Base-by-base conservation (phyloP, 2,329 filamentous ascomycete genomes). In the Arthrinium phaeospermum region DNA sequence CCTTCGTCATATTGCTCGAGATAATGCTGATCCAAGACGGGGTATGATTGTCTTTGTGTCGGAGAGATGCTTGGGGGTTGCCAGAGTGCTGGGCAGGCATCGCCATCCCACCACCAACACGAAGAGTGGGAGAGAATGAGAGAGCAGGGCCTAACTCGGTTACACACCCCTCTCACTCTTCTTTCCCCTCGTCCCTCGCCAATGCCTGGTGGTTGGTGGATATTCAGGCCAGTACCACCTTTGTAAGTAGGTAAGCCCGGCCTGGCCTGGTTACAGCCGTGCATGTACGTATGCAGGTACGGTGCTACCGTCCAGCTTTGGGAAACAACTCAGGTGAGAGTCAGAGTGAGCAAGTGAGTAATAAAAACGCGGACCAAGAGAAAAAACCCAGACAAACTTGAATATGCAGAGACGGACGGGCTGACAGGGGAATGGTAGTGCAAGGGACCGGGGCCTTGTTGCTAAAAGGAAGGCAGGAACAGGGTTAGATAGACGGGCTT, bases 271-370 rank as follows among this genome's bases (percentile, higher is more conserved):
- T 41, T 64, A 64, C 57, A 64, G 57, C 34, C 57, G 53, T 61
- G 53, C 53, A 61, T n/a, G n/a, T 61, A 61, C 53, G 41, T 64
- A 41, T 64, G 57, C 57, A 64, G 57, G 57, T 41, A n/a, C 57
- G 57, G 34, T 64, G 57, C 57, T 41, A 64, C 57, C n/a, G 34
- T 41, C 19, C 57, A 64, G 22, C 19, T n/a, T 24, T 64, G 41
- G 57, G 57, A 64, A 64, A 41, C 57, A 41, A 34, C 34, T 57
- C 53, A 64, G 57, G 57, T 64, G 57, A 64, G 57, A 41, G 19
- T 34, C 24, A 53, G 4, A 61, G 30, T n/a, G 34, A 64, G 16
- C 3, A 19, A 61, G 16, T 6, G 19, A 64, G 19, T 16, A 14
- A 30, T 5, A 57, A 64, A 41, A 64, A 64, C 4, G 27, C 10